Percentiles rank a stretch among this genome's conserved stretches.
Conservation (phyloP, 2,329 filamentous ascomycete species). For the Aspergillus oerlinghausenensis region DNA sequence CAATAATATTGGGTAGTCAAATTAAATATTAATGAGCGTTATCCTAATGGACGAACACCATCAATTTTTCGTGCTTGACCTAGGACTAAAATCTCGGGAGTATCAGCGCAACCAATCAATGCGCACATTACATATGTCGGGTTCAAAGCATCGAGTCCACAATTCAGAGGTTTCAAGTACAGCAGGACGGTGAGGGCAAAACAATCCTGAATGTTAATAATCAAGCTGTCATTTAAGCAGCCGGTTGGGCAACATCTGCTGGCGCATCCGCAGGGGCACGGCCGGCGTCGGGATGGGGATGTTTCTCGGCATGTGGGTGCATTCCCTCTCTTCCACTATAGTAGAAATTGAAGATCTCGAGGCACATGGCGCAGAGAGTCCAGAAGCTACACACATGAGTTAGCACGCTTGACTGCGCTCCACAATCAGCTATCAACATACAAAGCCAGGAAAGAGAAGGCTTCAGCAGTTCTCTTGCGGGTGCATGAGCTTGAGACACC, state of each 20-base stretch:
- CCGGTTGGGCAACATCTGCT: not conserved
- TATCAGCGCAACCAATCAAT: not conserved
- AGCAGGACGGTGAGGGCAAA: not conserved
- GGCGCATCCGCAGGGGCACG: not conserved
- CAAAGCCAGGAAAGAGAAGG: slow-evolving; percentile 4
- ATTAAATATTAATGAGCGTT: not conserved
- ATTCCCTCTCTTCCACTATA: not conserved
- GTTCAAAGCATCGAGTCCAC: not conserved
- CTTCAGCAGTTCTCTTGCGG: slow-evolving; percentile 2
- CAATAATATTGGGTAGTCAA: not conserved
- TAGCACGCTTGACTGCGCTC: not conserved
- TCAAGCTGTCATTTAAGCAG: no score
- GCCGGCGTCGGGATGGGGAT: not conserved
- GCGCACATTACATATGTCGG: no score
- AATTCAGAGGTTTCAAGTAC: not conserved
- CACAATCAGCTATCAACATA: not conserved
- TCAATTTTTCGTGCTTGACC: no score
- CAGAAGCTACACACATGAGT: slow-evolving; percentile 7
- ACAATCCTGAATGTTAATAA: no score
- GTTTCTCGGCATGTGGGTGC: not conserved
- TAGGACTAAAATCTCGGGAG: not conserved
- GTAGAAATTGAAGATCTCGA: slow-evolving; percentile 13
- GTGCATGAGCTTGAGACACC: not conserved
- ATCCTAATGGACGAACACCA: not conserved
- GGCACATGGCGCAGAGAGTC: slow-evolving; percentile 10